Base-by-base conservation (phyloP, 2,329 filamentous ascomycete genomes). In the Neospermospora avenae region DNA sequence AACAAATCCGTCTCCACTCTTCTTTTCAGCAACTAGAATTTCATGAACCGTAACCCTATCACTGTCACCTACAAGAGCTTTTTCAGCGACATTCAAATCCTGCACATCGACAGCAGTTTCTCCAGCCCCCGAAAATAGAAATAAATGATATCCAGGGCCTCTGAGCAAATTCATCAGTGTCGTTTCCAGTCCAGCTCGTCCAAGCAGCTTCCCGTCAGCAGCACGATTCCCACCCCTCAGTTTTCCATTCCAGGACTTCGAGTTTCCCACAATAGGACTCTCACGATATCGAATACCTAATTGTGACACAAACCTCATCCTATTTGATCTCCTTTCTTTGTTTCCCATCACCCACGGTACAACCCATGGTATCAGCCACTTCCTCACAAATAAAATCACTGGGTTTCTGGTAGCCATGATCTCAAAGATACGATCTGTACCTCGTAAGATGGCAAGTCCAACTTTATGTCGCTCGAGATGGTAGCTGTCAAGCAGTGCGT, bases 171-270 rank as follows among this genome's bases (percentile, higher is more conserved):
- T 42, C 24, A 56, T 34, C 28, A 56, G 37, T 1, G 28, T 57
- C 24, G 61, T 63, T 5, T 57, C 60, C 8, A 63, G 39, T 3
- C 5, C 37, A 22, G 37, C 28, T 18, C 35, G 25, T 5, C 11
- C 28, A 11, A 60, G 2, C 14, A 76, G 28, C 52, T 62, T 65
- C 3, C 75, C 75, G 59, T 80, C 77, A 0, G 76, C 76, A 3
- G 78, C 71, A 14, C 81, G 75, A 65, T 81, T 77, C 1, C 81
- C 81, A 34, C 79, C 78, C 45, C 73, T 72, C 2, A 82, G 64
- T 0, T 65, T 67, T 0, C 77, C 76, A 1, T 60, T 63, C 46
- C 70, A 74, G 3, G 68, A 70, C 0, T 58, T 8, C 2, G 71
- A 72, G 1, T 73, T 73, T 13, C 69, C 70, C 1, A 76, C 73